Evolutionary conservation across 2,329 filamentous ascomycete species (phyloP), one percentile per base, ranked within the genome.

Genomic region (Ophiognomonia clavigignenti-juglandacearum): DNA sequence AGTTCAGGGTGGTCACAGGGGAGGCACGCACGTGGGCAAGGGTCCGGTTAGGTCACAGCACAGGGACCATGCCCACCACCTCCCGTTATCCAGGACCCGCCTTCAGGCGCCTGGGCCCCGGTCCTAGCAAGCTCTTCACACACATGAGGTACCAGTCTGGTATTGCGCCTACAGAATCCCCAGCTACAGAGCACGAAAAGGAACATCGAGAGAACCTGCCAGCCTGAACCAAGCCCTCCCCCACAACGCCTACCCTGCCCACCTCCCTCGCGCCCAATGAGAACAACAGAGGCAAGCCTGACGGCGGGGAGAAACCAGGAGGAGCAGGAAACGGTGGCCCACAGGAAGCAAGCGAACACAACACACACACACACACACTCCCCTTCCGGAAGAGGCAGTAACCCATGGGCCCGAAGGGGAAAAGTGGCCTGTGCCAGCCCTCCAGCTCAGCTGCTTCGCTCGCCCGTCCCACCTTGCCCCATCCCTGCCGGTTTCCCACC

Each of bases 341-440:
- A n/a, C n/a, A n/a, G n/a, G n/a, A n/a, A n/a, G 10, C 16, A 34
- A n/a, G 32, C 31, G 29, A 24, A 22, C 36, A 22, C 29, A 47
- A 10, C 29, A 41, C 37, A 23, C n/a, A n/a, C n/a, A n/a, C n/a
- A n/a, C n/a, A n/a, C n/a, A 31, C 50, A 42, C 54, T 54, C 29
- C 56, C 54, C 54, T 60, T 58, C 60, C 62, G 46, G 60, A 65
- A 64, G 43, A 54, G 61, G 64, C 56, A 67, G 62, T 64, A 63
- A n/a, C 57, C 57, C 56, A 61, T 56, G 45, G 44, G 54, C 64
- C 61, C 45, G 51, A 66, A 64, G 53, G 46, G 61, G 64, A 60
- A 59, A 64, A 60, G 63, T 57, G 59, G 54, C 56, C 43, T 13
- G 29, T n/a, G 11, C 29, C 13, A n/a, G n/a, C n/a, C n/a, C n/a